A percentile compares a stretch with the other conserved stretches of the same genome.
These are phyloP conservation scores for Clonostachys rhizophaga DNA, from an alignment of 2,329 filamentous ascomycete genomes.

Conservation along the genomic window DNA sequence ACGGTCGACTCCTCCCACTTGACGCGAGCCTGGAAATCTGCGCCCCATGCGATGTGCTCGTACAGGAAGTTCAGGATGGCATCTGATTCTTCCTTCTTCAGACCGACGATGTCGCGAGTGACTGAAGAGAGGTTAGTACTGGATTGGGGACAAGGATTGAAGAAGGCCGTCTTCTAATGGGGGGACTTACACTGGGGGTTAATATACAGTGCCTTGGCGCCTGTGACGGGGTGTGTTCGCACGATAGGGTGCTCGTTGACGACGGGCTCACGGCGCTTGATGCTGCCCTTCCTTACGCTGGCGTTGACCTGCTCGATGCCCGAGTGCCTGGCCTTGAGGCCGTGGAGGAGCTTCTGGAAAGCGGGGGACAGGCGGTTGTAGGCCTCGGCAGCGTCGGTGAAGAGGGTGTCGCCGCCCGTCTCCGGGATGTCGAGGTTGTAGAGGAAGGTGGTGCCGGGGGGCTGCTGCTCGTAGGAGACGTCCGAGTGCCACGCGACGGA, in stretches of 20 bases:
- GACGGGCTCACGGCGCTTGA: constrained; percentile 70
- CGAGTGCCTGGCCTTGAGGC: constrained; percentile 76
- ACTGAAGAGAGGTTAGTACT: constrained; percentile 37
- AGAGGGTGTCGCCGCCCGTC: constrained; percentile 81
- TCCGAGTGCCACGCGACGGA: constrained; percentile 88
- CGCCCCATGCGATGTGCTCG: constrained; percentile 43
- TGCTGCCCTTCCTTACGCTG: constrained; percentile 60
- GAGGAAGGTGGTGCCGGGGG: constrained; percentile 84
- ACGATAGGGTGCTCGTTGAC: constrained; percentile 72
- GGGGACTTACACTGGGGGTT: constrained; percentile 70
- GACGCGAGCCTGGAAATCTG: constrained; percentile 67
- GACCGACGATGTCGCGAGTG: constrained; percentile 74
- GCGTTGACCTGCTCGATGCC: constrained; percentile 75
- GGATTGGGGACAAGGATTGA: neutral
- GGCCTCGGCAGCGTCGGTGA: constrained; percentile 73
- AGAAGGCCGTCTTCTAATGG: neutral
- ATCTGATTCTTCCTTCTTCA: constrained; percentile 85
- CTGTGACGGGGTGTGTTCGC: constrained; percentile 75
- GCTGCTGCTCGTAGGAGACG: constrained; percentile 82
- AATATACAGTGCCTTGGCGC: constrained; percentile 78
- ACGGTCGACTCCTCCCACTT: constrained; percentile 79
- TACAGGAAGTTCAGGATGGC: constrained; percentile 68
- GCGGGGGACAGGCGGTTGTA: constrained; percentile 76
- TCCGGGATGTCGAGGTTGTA: constrained; percentile 81
- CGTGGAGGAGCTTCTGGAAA: constrained; percentile 77